Conservation (phyloP, 192 early-diverging fungal species). For the Mortierella alpina region DNA sequence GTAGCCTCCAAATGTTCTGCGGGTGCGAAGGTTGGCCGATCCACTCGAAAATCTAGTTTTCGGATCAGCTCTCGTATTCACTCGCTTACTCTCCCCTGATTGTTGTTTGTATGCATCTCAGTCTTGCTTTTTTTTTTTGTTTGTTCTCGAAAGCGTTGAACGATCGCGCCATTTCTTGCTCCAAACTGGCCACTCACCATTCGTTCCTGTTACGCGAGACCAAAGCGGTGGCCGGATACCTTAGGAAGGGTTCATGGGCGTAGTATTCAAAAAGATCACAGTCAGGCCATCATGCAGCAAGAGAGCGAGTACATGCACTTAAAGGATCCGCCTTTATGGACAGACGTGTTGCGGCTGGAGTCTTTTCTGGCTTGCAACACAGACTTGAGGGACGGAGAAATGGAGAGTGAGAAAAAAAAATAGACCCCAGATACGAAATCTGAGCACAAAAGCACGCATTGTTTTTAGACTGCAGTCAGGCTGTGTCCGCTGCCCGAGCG, state of each 20-base stretch:
- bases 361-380: too few species aligned
- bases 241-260: too few species aligned
- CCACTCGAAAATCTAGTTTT: neutral
- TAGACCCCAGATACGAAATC: slow-evolving; percentile 2
- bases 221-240: too few species aligned
- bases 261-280: too few species aligned
- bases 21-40: too few species aligned
- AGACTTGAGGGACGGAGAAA: neutral
- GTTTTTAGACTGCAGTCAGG: neutral
- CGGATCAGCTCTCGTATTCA: neutral
- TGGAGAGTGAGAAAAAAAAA: neutral
- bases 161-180: slow-evolving; percentile 39
- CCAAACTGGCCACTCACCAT: neutral
- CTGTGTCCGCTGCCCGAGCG: too few species aligned
- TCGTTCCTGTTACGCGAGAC: neutral
- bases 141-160: neutral
- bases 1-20: too few species aligned
- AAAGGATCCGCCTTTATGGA: too few species aligned
- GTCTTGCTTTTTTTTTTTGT: neutral
- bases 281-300: too few species aligned
- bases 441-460: slow-evolving; percentile 25
- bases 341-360: neutral
- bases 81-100: neutral
- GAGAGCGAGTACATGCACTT: too few species aligned
- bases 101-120: neutral